Evolutionary conservation across 83 land plant species (phyloP).

Genomic region (Larix sibirica): DNA sequence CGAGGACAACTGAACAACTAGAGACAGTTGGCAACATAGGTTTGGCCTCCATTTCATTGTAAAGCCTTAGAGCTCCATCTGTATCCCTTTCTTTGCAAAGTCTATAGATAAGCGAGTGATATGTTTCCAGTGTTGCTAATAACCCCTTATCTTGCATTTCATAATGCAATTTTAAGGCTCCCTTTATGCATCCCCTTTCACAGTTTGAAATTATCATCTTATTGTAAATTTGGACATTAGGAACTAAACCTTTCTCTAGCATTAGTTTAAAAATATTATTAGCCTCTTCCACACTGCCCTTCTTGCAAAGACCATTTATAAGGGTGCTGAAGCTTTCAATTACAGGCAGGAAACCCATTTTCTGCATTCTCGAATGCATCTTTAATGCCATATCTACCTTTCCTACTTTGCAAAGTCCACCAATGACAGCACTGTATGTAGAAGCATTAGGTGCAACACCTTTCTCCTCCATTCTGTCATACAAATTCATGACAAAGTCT

Average conservation of each 20-base stretch:
- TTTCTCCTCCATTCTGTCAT: slow-evolving; percentile 12
- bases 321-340: neutral
- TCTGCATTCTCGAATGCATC: slow-evolving; percentile 30
- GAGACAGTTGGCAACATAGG: neutral
- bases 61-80: neutral
- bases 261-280: slow-evolving; percentile 3
- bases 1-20: slow-evolving; percentile 14
- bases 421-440: slow-evolving; percentile 6
- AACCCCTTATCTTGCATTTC: slow-evolving; percentile 5
- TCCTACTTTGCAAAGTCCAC: slow-evolving; percentile 30
- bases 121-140: neutral
- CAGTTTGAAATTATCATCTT: slow-evolving; percentile 18
- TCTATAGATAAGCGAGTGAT: slow-evolving; percentile 13
- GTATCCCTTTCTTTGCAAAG: slow-evolving; percentile 5
- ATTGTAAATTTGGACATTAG: neutral
- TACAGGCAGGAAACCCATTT: slow-evolving; percentile 22
- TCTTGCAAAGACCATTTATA: slow-evolving; percentile 4
- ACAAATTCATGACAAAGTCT: slow-evolving; percentile 19
- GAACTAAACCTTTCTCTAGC: neutral
- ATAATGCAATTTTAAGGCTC: neutral
- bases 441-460: slow-evolving; percentile 15
- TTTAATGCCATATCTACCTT: slow-evolving; percentile 40
- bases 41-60: slow-evolving; percentile 10
- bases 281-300: slow-evolving; percentile 8
- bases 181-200: slow-evolving; percentile 12